Conservation (phyloP, 805 yeast genomes). For the Saturnispora diversa region DNA sequence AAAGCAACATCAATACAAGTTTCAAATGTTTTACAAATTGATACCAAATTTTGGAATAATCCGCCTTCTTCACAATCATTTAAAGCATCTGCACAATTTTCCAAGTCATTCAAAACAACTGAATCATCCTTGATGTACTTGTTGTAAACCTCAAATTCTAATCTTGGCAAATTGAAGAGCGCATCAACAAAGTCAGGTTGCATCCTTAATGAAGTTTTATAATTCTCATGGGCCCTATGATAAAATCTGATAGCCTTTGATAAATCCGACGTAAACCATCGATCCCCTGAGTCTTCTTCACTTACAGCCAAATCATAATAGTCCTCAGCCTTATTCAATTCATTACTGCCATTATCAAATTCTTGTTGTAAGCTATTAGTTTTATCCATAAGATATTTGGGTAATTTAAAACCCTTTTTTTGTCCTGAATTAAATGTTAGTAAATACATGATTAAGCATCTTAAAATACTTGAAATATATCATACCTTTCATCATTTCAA, state of each 20-base stretch:
- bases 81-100: conserved; percentile 28
- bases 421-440: not conserved
- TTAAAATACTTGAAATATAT: not conserved
- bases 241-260: conserved; percentile 59
- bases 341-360: conserved; percentile 2
- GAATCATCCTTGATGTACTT: conserved; percentile 43
- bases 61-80: conserved; percentile 18
- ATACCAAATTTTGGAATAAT: conserved; percentile 34
- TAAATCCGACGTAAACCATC: conserved; percentile 62
- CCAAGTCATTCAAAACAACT: conserved; percentile 29
- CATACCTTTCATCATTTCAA: conserved; percentile 1
- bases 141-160: conserved; percentile 50
- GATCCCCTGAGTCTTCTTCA: conserved; percentile 68
- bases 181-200: conserved; percentile 34
- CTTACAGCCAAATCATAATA: conserved; percentile 47
- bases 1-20: conserved; percentile 26
- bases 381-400: conserved; percentile 14
- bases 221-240: conserved; percentile 44
- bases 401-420: conserved; percentile 14
- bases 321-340: conserved; percentile 42
- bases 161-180: conserved; percentile 50
- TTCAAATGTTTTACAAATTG: conserved; percentile 35
- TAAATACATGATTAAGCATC: not conserved
- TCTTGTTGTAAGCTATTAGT: conserved; percentile 5
- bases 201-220: conserved; percentile 31